Evolutionary conservation across 306 rosid species (phyloP), one percentile per base, ranked within the genome.

Genomic region (Castanospermum australe): DNA sequence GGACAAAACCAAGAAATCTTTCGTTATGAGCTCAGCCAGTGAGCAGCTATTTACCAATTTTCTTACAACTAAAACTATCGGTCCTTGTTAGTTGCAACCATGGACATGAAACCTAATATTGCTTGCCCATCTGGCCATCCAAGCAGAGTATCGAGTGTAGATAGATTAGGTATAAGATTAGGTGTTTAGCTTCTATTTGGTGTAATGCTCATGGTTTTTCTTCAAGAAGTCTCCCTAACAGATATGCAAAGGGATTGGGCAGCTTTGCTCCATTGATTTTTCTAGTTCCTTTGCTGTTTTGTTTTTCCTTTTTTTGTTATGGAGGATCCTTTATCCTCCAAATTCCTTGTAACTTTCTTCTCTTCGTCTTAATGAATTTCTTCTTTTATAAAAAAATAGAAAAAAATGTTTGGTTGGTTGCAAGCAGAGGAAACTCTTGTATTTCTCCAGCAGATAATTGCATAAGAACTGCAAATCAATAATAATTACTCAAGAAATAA

Each of bases 401-500:
- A 4, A 52, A 72, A 32, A 24, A 25, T 30, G 21, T 5, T 21
- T 55, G 38, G 15, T 22, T 45, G 8, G 62, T 67, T 67, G 52
- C 48, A 67, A 15, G 71, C 67, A 48, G 76, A 60, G 60, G 59
- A 75, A 25, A 38, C 25, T 61, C 21, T 12, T 55, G 61, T 30
- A 75, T 5, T 35, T 51, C 72, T 50, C n/a, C 15, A 48, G 30
- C 25, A 80, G 38, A 36, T 17, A 38, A 81, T 22, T 36, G 21
- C 79, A 63, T 17, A 17, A 32, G 32, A 64, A 54, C 30, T 38
- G 52, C 54, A 81, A 73, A 42, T 73, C 42, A 64, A 41, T 25
- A 64, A 54, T 0, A 42, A 80, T 73, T 38, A n/a, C 66, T 57
- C 63, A 13, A 57, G 38, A 57, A 56, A 59, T 75, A 81, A 60